phyloP scores from a whole-genome alignment of 208 protist species.

The Leishmania tarentolae region DNA sequence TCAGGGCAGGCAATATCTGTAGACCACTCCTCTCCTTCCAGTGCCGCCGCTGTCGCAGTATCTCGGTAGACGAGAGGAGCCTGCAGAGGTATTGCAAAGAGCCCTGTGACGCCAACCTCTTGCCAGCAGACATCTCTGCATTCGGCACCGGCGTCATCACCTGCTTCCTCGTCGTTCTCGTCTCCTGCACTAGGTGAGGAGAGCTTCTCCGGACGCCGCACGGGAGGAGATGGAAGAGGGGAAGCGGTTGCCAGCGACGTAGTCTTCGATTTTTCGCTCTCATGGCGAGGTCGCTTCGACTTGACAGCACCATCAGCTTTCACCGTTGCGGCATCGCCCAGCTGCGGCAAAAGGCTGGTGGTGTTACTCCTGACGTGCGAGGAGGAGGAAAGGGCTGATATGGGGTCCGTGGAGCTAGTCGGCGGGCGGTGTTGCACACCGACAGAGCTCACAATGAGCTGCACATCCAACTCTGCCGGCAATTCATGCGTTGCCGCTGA shows the following conservation, averaged over 20 bases:
- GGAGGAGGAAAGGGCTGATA: not conserved
- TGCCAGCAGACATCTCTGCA: slow-evolving; percentile 50
- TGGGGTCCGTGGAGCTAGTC: not conserved
- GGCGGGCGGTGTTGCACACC: slow-evolving; percentile 47
- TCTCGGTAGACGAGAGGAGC: slow-evolving; percentile 38
- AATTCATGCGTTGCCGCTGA: not conserved
- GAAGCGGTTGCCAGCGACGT: not conserved
- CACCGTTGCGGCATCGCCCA: not conserved
- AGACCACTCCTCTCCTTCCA: not conserved
- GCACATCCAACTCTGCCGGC: slow-evolving; percentile 35
- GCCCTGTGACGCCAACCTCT: slow-evolving; percentile 66
- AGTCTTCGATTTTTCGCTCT: not conserved
- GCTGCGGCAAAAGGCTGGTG: not conserved
- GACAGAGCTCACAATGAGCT: slow-evolving; percentile 79
- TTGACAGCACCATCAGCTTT: not conserved
- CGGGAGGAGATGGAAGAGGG: not conserved
- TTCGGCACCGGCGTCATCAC: slow-evolving; percentile 6
- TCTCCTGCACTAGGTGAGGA: slow-evolving; percentile 8
- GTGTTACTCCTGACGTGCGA: not conserved
- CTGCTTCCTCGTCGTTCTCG: slow-evolving; percentile 29
- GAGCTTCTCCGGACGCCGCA: not conserved
- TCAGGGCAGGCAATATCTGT: not conserved
- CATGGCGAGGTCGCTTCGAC: slow-evolving; percentile 30
- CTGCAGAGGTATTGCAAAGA: slow-evolving; percentile 55
- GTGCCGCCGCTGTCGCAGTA: slow-evolving; percentile 3